Base-by-base conservation (phyloP, 1,139 yeast species). In the Saccharomyces pastorianus region DNA sequence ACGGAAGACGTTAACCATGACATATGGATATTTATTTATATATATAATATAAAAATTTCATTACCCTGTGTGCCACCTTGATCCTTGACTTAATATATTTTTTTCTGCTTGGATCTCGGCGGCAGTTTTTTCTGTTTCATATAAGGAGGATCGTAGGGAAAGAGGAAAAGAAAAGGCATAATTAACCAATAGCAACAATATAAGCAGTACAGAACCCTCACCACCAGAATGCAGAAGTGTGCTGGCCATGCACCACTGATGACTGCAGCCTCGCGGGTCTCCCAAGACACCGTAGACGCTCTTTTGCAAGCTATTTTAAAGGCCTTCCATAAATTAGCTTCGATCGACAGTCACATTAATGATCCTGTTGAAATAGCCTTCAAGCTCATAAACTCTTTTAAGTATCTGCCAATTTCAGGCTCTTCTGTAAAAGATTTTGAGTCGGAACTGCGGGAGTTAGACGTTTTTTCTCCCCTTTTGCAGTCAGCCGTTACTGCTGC, bases 391-490 rank as follows among this genome's bases (percentile, higher is more conserved):
- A 38, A 38, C 44, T 38, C 44, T 17, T 17, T 38, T 17, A 38
- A 38, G 13, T 38, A 38, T 17, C 17, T 38, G 6, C 44, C 44
- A 6, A 17, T 38, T 38, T 38, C 44, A 3, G 25, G n/a, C 17
- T 5, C 25, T 38, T 6, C 7, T 38, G 23, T 11, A 9, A 25
- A 38, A 9, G 13, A 6, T 17, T 38, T 38, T 38, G 44, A 38
- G 13, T 9, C 44, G 8, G 44, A 38, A 38, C 44, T 55, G 38
- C 47, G 28, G 11, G 55, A 53, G 11, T n/a, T 54, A 17, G 64
- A 61, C 32, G 46, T 59, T 20, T 59, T 61, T 49, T 51, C 59
- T 46, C 62, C 56, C 31, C 60, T 61, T 31, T 29, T 64, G 59
- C 25, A 62, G 2, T 44, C 58, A 2, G 53, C 59, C 56, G n/a